Conservation (phyloP, 352 stramenopile species). For the Pythium oligandrum region DNA sequence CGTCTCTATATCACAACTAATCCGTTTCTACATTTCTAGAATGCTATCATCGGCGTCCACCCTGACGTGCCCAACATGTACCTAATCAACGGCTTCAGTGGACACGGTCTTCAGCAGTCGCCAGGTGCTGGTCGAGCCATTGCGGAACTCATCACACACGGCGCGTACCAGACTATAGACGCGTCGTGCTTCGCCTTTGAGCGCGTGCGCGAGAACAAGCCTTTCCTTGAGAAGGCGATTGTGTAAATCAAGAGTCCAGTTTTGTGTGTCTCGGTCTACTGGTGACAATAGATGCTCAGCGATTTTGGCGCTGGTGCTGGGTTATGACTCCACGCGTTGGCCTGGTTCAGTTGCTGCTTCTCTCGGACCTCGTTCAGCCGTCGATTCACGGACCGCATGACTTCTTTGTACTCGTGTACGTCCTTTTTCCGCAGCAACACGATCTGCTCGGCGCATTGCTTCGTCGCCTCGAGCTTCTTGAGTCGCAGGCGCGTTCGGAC, state of each 20-base stretch:
- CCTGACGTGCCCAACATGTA: conserved; percentile 79
- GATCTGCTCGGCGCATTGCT: conserved; percentile 51
- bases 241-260: conserved; percentile 34
- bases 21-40: conserved; percentile 25
- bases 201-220: conserved; percentile 61
- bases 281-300: conserved; percentile 67
- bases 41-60: conserved; percentile 78
- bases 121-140: conserved; percentile 70
- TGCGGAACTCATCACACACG: conserved; percentile 68
- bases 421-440: conserved; percentile 39
- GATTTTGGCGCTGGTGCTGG: conserved; percentile 25
- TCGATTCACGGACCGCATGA: conserved; percentile 56
- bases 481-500: conserved; percentile 24
- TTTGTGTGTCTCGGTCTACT: conserved; percentile 9
- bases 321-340: not conserved
- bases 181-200: conserved; percentile 66
- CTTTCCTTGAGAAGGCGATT: conserved; percentile 71
- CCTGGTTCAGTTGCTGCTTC: conserved; percentile 9
- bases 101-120: conserved; percentile 77
- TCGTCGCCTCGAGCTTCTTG: conserved; percentile 32
- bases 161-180: conserved; percentile 70
- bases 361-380: conserved; percentile 53
- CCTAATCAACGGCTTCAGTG: conserved; percentile 82
- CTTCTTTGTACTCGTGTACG: conserved; percentile 54
- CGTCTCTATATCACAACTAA: not conserved